phyloP scores from a whole-genome alignment of 75 land plant genomes.

The Picea glauca region DNA sequence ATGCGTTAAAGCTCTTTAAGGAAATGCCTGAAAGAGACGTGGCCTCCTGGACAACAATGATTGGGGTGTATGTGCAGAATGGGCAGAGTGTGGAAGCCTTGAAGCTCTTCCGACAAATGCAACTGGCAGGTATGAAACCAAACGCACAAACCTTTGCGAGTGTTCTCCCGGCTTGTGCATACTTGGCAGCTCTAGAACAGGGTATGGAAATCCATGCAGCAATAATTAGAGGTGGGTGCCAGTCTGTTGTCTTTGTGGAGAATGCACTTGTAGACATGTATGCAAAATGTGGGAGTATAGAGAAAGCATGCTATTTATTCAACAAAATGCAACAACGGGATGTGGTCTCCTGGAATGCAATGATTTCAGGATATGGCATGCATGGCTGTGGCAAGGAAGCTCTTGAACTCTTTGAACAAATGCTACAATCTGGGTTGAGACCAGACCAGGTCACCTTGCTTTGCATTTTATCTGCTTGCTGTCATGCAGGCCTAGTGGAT shows the following conservation, averaged over 20 bases:
- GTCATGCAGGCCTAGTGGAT: constrained; percentile 37
- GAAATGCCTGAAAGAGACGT: background rate
- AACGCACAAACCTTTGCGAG: background rate
- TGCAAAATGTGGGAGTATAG: constrained; percentile 20
- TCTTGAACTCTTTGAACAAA: constrained; percentile 32
- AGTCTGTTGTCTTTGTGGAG: background rate
- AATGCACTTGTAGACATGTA: constrained; percentile 14
- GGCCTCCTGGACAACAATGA: background rate
- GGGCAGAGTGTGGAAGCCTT: background rate
- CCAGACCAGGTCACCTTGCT: constrained; percentile 45
- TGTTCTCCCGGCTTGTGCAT: background rate
- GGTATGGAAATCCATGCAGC: constrained; percentile 1
- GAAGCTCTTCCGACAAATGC: background rate
- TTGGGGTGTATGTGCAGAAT: background rate
- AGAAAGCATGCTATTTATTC: constrained; percentile 12
- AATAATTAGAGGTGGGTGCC: background rate
- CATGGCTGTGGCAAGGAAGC: constrained; percentile 54
- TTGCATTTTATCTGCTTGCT: constrained; percentile 36
- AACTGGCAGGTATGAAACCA: background rate
- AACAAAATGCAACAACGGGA: constrained; percentile 9
- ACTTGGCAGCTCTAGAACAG: constrained; percentile 3
- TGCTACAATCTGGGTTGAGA: constrained; percentile 30
- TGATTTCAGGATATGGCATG: constrained; percentile 32
- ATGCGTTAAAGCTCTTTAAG: background rate
- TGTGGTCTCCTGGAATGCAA: constrained; percentile 19